Conservation (phyloP, 1,139 yeast species). For the Suhomyces wounanorum region DNA sequence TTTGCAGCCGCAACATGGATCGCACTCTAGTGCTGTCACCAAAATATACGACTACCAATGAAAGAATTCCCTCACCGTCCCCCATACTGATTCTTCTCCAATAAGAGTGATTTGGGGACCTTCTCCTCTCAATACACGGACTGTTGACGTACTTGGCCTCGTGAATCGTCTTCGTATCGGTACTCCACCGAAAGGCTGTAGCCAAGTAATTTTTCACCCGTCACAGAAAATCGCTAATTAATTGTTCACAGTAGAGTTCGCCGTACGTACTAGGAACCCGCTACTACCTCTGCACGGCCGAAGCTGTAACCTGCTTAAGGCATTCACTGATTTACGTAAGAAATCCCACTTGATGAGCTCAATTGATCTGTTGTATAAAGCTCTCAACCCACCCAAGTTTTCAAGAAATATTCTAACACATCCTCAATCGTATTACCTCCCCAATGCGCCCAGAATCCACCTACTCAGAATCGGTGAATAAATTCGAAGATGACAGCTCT, state of each 20-base stretch:
- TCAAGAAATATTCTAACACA: not conserved
- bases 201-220: not conserved
- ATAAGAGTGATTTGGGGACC: not conserved
- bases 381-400: not conserved
- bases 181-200: not conserved
- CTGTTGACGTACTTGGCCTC: not conserved
- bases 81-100: not conserved
- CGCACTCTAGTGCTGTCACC: not conserved
- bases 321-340: not conserved
- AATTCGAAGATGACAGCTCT: conserved; percentile 8
- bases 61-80: conserved; percentile 10
- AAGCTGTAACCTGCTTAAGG: not conserved
- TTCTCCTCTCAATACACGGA: not conserved
- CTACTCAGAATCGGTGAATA: conserved; percentile 8
- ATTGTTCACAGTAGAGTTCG: not conserved
- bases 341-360: too few relatives aligned
- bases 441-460: conserved; percentile 5
- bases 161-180: not conserved
- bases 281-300: too few relatives aligned
- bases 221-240: not conserved
- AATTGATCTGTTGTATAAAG: not conserved
- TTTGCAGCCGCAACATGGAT: conserved; percentile 7
- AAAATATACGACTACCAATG: conserved; percentile 3
- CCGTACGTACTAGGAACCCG: not conserved
- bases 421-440: not conserved